Evolutionary conservation across 805 yeast species (phyloP), one percentile per base, ranked within the genome.

Genomic region (Grigorovia jiainica): DNA sequence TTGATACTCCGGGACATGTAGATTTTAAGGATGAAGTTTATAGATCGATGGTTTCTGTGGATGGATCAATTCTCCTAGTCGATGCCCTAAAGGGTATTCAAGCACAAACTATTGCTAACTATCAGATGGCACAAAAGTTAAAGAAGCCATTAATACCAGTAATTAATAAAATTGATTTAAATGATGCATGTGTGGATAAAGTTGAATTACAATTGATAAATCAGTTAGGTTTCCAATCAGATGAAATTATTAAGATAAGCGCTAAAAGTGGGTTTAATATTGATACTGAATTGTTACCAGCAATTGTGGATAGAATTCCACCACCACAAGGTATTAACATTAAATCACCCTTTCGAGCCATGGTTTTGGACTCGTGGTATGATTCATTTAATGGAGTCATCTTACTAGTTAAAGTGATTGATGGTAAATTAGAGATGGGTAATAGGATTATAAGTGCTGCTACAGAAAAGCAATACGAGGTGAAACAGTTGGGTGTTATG

Each of bases 41-140:
- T 4, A 66, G 97, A 51, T 85, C 95, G 7, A 89, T 89, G 63
- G 97, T 97, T 2, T 84, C 96, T 0, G 92, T 97, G 67, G 95
- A 89, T 30, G 97, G 97, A 11, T 97, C 97, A 0, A 64, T 90
- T 33, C 61, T 90, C 33, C 63, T 90, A 18, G 95, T 90, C 2
- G 98, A 92, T 67, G 97, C 97, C 1, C 73, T 90, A 2, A 97
- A 92, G 56, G 97, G 97, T 40, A 87, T 90, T 3, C 97, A 87
- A 60, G 97, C 97, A 0, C 98, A 90, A 60, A 92, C 98, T 0
- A 97, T 90, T n/a, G 97, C 98, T 19, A 90, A 92, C 60, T 90
- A 85, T 63, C 86, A 82, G 55, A 68, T 90, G 43, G 98, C 97
- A 0, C 82, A 83, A 56, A 81, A 90, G 43, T 73, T 87, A 78